A percentile compares a stretch with the other conserved stretches of the same genome.
Evolutionary conservation across 2,329 filamentous ascomycete species (phyloP).

Genomic region (Apiospora kogelbergensis): DNA sequence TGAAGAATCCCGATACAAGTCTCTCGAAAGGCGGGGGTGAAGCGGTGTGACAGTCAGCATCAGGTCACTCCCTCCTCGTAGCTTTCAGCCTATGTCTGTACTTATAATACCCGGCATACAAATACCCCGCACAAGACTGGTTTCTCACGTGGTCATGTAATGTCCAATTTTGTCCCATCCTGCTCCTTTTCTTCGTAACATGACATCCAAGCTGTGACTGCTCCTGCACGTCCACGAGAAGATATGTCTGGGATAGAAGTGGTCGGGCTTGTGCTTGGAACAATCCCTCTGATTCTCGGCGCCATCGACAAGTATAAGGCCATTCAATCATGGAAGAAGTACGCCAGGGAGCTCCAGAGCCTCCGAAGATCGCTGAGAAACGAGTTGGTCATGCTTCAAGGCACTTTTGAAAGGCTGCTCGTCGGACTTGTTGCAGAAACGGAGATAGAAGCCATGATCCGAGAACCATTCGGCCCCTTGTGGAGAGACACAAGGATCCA

Average conservation of each 20-base stretch:
- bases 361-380: constrained; percentile 25
- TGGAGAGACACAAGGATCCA: background rate
- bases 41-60: background rate
- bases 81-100: background rate
- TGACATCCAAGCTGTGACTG: background rate
- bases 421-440: background rate
- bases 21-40: background rate
- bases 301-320: constrained; percentile 21
- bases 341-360: constrained; percentile 22
- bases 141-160: background rate
- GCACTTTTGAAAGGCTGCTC: constrained; percentile 30
- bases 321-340: constrained; percentile 17
- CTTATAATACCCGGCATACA: background rate
- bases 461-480: background rate
- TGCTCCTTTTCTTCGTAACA: background rate
- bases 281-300: constrained; percentile 22
- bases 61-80: background rate
- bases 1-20: background rate
- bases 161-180: background rate
- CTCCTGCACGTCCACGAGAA: background rate
- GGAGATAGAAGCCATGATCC: background rate
- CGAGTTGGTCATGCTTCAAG: constrained; percentile 26
- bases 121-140: background rate
- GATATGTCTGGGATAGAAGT: constrained; percentile 26
- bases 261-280: constrained; percentile 23